Base-by-base conservation (phyloP, 1,284 basidiomycete genomes). In the Sparassis latifolia region DNA sequence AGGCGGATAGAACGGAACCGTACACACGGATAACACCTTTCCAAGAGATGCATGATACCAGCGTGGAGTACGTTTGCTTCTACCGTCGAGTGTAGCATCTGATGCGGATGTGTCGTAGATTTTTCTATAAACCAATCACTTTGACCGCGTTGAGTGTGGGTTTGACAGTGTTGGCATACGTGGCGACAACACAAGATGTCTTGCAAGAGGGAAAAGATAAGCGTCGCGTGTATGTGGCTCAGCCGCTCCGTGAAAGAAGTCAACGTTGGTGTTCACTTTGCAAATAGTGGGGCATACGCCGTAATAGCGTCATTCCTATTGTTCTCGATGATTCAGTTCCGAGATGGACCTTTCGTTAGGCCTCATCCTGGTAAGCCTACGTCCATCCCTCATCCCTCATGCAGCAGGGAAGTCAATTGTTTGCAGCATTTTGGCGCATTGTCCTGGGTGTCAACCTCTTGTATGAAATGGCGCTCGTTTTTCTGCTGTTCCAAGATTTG, bases 291-390 rank as follows among this genome's bases (percentile, higher is more conserved):
- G 39, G 73, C 79, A 49, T 87, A 86, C 58, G 89, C 88, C 51
- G 76, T 81, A 10, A 72, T 86, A 45, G 74, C 74, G 20, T 76
- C 82, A 44, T 90, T 90, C 66, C 72, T 90, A 49, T 67, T 81
- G 50, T 92, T 91, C 66, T 86, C 86, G 32, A 86, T 88, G 77
- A 74, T 92, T 43, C 89, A 92, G 60, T 91, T 91, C 63, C 84
- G 89, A 50, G 89, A 92, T 63, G 89, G 89, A 0, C 89, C 89
- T 30, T 70, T 68, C 58, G 58, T 70, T 40, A 60, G 69, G 5
- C 69, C 69, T 10, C 69, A 70, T 54, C 69, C 69, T 46, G 62
- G 65, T 65, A 37, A 38, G 49, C 33, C 35, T 2, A n/a, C 29
- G 38, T 43, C 85, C 63, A 83, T 84, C 40, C 39, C 42, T 6